Evolutionary conservation across 768 basidiomycete species (phyloP), one percentile per base, ranked within the genome.

Genomic region (Boletus barrowsii): DNA sequence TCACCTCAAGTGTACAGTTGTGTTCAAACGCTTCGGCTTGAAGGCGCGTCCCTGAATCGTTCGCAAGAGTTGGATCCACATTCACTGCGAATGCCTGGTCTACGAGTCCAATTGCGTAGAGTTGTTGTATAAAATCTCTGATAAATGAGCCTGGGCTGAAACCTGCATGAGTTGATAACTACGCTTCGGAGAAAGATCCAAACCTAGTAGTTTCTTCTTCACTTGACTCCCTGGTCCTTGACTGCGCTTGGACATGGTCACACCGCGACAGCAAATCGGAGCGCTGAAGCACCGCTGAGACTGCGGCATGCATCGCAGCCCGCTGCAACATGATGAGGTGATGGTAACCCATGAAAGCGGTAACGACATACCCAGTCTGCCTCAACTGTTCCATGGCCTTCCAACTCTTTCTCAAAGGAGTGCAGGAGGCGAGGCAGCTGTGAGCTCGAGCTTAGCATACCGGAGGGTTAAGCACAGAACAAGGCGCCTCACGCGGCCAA

Each of bases 361-460:
- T 42, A 37, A 56, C 50, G 40, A 64, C 79, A 54, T 61, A 87
- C 89, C 79, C 81, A 83, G 57, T 90, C 87, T 13, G 72, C 68
- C 45, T 78, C 80, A 2, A 76, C 64, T 3, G 76, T 69, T 32
- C 77, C 78, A 42, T 72, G 71, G n/a, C 72, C 67, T 45, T 79
- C 82, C 10, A 87, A 65, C 24, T 72, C 72, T 58, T 75, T 79
- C 57, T 83, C 81, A 49, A 89, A 85, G n/a, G 65, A 68, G 8
- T 72, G 63, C 32, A 91, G 60, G 22, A 90, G 69, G 15, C 72
- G 72, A 29, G 89, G 88, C 13, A 91, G 74, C 88, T 90, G 62
- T 32, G 24, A 13, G 57, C 47, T 22, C 17, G 24, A 8, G 46
- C 35, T 59, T 30, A 59, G 40, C 32, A 43, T 33, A 45, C 9